These are phyloP conservation scores for Carex kokanica DNA, from an alignment of 176 grass and related monocot species.

Conservation along the genomic window DNA sequence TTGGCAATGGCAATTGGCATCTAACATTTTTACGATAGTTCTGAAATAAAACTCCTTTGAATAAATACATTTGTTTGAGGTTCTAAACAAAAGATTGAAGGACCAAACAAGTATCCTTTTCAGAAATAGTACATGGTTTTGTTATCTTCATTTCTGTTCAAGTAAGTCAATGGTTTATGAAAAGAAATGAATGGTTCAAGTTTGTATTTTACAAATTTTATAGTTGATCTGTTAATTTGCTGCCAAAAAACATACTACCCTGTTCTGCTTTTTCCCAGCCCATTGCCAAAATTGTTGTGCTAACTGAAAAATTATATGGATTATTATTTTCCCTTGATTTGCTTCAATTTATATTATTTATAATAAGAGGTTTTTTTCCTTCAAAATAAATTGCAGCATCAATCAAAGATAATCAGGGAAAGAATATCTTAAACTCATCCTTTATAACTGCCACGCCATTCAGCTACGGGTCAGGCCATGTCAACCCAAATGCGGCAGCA, in stretches of 20 bases:
- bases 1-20: too few species aligned
- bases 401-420: conserved; percentile 26
- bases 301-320: neutral
- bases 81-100: too few species aligned
- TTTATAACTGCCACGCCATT: conserved; percentile 47
- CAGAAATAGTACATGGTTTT: neutral
- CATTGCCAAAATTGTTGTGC: neutral
- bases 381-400: conserved; percentile 31
- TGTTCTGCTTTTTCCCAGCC: neutral
- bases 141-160: neutral
- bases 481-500: conserved; percentile 41
- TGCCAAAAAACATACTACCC: neutral
- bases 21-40: neutral
- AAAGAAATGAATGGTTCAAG: neutral
- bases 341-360: neutral
- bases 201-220: neutral
- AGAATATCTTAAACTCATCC: conserved; percentile 32
- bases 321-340: neutral
- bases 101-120: neutral
- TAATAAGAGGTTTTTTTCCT: neutral
- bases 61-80: neutral
- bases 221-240: neutral
- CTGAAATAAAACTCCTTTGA: neutral
- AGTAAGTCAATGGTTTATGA: too few species aligned
- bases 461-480: conserved; percentile 55